phyloP scores from a whole-genome alignment of 139 green algal species.

The Coccomyxa sp. region DNA sequence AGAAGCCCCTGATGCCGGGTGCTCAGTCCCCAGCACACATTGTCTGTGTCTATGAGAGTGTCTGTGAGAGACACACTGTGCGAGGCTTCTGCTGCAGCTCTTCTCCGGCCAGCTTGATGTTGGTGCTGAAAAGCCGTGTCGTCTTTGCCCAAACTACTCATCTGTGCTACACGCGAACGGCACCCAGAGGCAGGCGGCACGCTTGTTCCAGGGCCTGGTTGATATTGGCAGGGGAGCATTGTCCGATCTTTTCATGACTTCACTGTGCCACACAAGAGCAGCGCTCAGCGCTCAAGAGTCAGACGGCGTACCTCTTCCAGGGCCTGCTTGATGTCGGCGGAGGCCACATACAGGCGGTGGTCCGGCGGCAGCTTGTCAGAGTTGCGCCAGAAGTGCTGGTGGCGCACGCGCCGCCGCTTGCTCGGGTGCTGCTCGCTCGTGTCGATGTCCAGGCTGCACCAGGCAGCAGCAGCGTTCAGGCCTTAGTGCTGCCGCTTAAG shows the following conservation, averaged over 20 bases:
- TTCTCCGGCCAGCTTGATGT: not conserved
- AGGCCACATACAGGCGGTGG: constrained; percentile 12
- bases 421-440: not conserved
- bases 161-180: no score
- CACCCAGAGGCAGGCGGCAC: no score
- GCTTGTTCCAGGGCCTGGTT: no score
- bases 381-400: constrained; percentile 33
- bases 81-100: not conserved
- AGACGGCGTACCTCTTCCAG: not conserved
- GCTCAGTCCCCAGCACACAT: not conserved
- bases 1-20: not conserved
- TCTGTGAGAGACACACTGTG: not conserved
- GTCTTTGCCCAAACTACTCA: no score
- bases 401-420: constrained; percentile 14
- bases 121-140: no score
- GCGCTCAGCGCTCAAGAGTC: no score
- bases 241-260: not conserved
- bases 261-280: not conserved
- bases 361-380: constrained; percentile 14
- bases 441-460: not conserved
- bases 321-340: constrained; percentile 4
- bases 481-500: not conserved
- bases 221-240: not conserved
- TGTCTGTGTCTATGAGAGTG: not conserved
- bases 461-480: not conserved